A percentile compares a stretch with the other conserved stretches of the same genome.
phyloP scores from a whole-genome alignment of 2,329 filamentous ascomycete species.

The Aspergillus tanneri region DNA sequence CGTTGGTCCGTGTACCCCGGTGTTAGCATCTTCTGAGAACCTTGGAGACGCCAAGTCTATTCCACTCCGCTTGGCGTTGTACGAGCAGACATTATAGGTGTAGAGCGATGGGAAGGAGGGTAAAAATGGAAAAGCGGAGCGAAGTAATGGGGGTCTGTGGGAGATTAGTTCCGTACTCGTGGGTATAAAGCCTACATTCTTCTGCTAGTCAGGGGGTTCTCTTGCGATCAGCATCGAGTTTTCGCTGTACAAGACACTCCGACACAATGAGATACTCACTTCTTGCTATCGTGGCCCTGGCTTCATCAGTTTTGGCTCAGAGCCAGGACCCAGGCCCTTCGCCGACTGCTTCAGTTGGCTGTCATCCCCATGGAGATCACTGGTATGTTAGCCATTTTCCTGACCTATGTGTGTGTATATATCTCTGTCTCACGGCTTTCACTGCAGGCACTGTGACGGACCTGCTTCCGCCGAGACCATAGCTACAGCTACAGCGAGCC shows the following conservation, averaged over 20 bases:
- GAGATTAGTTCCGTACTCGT: not conserved
- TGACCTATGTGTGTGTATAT: not conserved
- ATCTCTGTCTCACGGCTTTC: not conserved
- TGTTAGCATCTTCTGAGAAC: constrained; percentile 14
- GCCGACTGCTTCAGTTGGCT: constrained; percentile 31
- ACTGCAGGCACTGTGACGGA: constrained; percentile 32
- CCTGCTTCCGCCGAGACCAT: constrained; percentile 19
- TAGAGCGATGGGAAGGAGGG: not conserved
- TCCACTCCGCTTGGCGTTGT: constrained; percentile 17
- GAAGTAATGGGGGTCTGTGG: not conserved
- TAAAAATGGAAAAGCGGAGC: not conserved
- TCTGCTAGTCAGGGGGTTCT: too few species aligned
- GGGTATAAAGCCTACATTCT: constrained; percentile 1
- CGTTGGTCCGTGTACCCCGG: not conserved
- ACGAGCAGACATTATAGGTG: not conserved
- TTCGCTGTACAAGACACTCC: not conserved
- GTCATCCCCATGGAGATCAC: constrained; percentile 29
- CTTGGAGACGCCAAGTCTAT: constrained; percentile 23
- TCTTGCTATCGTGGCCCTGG: constrained; percentile 20
- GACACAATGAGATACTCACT: constrained; percentile 21
- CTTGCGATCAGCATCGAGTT: too few species aligned
- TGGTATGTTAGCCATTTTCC: constrained; percentile 19
- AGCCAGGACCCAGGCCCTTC: constrained; percentile 28
- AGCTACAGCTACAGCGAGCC: not conserved
- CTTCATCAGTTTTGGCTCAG: constrained; percentile 16